Conservation (phyloP, 139 green algal genomes). For the Mesotaenium endlicherianum region DNA sequence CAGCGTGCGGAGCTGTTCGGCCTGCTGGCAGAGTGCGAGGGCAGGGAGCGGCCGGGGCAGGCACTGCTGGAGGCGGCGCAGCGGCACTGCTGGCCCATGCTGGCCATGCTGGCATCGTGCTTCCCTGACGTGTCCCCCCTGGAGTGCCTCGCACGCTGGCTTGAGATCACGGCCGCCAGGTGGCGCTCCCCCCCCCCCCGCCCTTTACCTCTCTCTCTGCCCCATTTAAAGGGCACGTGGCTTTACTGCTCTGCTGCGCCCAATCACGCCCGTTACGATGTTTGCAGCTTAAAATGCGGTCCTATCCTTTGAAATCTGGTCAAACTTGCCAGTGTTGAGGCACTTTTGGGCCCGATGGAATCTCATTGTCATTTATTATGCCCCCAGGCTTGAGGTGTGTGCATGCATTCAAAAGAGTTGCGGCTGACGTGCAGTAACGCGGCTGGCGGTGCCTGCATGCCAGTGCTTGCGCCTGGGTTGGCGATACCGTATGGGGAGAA, state of each 20-base stretch:
- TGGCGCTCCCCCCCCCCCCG: background rate
- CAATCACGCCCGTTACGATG: too few species aligned
- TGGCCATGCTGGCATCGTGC: slow-evolving; percentile 22
- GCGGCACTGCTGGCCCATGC: background rate
- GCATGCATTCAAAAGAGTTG: too few species aligned
- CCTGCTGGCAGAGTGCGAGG: slow-evolving; percentile 24
- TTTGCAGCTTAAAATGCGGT: too few species aligned
- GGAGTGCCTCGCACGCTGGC: background rate
- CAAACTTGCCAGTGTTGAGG: too few species aligned
- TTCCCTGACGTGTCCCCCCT: slow-evolving; percentile 15
- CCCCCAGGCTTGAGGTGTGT: too few species aligned
- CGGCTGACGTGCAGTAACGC: too few species aligned
- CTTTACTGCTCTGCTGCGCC: slow-evolving; percentile 1
- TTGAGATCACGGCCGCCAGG: slow-evolving; percentile 17
- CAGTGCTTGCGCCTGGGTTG: too few species aligned
- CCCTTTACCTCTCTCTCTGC: background rate
- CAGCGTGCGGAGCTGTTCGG: slow-evolving; percentile 16
- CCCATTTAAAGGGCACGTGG: background rate
- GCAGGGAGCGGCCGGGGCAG: background rate
- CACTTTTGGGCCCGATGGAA: too few species aligned
- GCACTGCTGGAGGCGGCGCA: background rate
- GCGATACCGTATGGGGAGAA: too few species aligned
- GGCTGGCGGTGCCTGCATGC: too few species aligned
- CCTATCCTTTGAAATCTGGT: too few species aligned
- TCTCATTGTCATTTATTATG: too few species aligned